Evolutionary conservation across 2,329 filamentous ascomycete genomes (phyloP).

Genomic region (Fusarium subglutinans): DNA sequence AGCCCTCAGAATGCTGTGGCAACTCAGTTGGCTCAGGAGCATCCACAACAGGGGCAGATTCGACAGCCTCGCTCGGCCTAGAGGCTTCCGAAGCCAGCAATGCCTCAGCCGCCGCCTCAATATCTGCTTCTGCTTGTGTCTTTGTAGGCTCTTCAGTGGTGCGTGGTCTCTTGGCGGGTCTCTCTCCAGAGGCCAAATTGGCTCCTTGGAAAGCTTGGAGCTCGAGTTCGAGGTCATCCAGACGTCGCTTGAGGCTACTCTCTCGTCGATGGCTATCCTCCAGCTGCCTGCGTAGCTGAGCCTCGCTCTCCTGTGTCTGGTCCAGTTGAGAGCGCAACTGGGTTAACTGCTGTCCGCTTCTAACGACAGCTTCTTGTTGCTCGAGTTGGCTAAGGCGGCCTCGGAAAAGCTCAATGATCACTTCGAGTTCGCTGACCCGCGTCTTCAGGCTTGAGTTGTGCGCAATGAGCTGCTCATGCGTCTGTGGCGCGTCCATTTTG

Average conservation of each 20-base stretch:
- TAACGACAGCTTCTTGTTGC: conserved; percentile 75
- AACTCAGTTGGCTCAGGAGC: background rate
- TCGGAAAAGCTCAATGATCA: conserved; percentile 88
- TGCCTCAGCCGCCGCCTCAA: conserved; percentile 31
- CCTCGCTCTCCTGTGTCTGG: conserved; percentile 51
- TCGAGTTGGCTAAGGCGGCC: conserved; percentile 82
- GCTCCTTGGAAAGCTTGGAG: conserved; percentile 48
- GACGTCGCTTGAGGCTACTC: conserved; percentile 80
- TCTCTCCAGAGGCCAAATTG: conserved; percentile 31
- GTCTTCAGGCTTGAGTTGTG: conserved; percentile 92
- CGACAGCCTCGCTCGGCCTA: background rate
- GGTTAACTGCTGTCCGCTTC: conserved; percentile 67
- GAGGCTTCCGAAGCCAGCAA: conserved; percentile 21
- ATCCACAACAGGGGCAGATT: conserved; percentile 1
- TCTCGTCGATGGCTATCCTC: conserved; percentile 83
- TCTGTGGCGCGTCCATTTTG: conserved; percentile 75
- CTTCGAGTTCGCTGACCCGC: conserved; percentile 90
- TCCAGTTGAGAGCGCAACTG: conserved; percentile 67
- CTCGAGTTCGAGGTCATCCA: conserved; percentile 80
- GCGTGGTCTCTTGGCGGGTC: conserved; percentile 44
- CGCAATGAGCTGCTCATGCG: conserved; percentile 81
- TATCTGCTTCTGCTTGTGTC: conserved; percentile 24
- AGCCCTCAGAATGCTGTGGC: background rate
- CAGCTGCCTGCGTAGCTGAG: conserved; percentile 67
- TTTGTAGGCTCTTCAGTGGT: conserved; percentile 28